phyloP scores from a whole-genome alignment of 257 asterid species.

The Ehretia macrophylla region DNA sequence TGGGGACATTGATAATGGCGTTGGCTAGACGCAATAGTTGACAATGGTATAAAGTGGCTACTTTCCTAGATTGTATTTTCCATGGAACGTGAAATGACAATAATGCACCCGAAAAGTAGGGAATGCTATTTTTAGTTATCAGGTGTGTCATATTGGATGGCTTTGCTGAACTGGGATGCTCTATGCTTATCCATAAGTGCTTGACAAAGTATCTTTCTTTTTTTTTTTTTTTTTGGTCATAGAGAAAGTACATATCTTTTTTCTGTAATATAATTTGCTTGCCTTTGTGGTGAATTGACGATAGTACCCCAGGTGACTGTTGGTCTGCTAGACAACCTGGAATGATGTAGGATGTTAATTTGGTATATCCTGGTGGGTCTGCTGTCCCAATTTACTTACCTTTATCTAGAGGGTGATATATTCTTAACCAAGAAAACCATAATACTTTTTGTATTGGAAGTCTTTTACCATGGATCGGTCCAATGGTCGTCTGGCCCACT shows the following conservation, averaged over 20 bases:
- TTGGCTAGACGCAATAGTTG: slow-evolving; percentile 30
- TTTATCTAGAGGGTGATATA: slow-evolving; percentile 12
- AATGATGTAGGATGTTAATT: slow-evolving; percentile 30
- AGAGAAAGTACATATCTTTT: too few relatives aligned
- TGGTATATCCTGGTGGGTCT: slow-evolving; percentile 43
- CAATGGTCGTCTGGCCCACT: too few relatives aligned
- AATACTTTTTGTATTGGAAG: too few relatives aligned
- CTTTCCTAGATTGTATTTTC: slow-evolving; percentile 19
- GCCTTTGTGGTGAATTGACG: slow-evolving; percentile 28
- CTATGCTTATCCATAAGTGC: slow-evolving; percentile 28
- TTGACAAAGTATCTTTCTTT: slow-evolving; percentile 19
- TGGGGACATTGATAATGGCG: slow-evolving; percentile 9
- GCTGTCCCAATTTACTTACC: slow-evolving; percentile 30
- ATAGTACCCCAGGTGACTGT: slow-evolving; percentile 15
- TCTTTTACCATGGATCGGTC: too few relatives aligned
- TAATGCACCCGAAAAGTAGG: slow-evolving; percentile 18
- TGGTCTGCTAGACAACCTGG: slow-evolving; percentile 36
- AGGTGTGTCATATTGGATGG: slow-evolving; percentile 28
- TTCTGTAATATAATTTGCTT: slow-evolving; percentile 18
- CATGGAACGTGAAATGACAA: slow-evolving; percentile 19
- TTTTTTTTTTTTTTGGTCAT: too few relatives aligned
- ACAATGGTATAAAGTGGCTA: slow-evolving; percentile 20
- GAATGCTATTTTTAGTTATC: slow-evolving; percentile 11
- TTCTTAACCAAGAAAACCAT: neutral
- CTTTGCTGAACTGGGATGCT: slow-evolving; percentile 23